phyloP scores from a whole-genome alignment of 345 rosid genomes.

The Dipteronia sinensis region DNA sequence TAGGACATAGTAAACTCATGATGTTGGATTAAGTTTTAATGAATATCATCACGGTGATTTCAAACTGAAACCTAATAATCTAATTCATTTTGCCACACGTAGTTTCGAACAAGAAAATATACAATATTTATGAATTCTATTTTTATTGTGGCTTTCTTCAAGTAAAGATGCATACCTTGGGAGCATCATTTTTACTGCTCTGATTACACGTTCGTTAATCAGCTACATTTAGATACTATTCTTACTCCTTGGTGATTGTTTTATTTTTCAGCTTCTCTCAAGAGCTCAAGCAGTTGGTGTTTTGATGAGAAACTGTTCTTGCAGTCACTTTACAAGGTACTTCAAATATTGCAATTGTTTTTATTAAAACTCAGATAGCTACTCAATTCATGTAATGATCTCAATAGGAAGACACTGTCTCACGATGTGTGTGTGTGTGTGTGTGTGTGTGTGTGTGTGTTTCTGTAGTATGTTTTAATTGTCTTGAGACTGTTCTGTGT shows the following conservation, averaged over 20 bases:
- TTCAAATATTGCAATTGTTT: background rate
- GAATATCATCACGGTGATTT: background rate
- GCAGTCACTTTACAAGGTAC: constrained; percentile 89
- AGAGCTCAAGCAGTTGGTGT: constrained; percentile 66
- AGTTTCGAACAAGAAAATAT: background rate
- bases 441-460: constrained; percentile 1
- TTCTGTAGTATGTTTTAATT: background rate
- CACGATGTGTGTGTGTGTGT: background rate
- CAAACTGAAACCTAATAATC: background rate
- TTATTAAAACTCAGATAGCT: background rate
- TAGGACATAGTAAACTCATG: background rate
- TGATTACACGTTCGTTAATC: background rate
- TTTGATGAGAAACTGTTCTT: constrained; percentile 80
- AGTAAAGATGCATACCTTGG: background rate
- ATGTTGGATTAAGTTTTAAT: background rate
- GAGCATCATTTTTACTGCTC: background rate
- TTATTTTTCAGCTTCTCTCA: constrained; percentile 46
- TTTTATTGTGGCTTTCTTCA: background rate
- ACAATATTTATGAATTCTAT: background rate
- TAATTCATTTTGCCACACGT: background rate
- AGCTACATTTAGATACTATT: background rate
- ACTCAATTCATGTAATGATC: background rate
- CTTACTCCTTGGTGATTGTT: constrained; percentile 16
- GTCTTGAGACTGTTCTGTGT: background rate
- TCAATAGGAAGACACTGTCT: background rate